These are phyloP conservation scores for Lachancea kluyveri DNA, from an alignment of 805 yeast genomes.

Conservation along the genomic window DNA sequence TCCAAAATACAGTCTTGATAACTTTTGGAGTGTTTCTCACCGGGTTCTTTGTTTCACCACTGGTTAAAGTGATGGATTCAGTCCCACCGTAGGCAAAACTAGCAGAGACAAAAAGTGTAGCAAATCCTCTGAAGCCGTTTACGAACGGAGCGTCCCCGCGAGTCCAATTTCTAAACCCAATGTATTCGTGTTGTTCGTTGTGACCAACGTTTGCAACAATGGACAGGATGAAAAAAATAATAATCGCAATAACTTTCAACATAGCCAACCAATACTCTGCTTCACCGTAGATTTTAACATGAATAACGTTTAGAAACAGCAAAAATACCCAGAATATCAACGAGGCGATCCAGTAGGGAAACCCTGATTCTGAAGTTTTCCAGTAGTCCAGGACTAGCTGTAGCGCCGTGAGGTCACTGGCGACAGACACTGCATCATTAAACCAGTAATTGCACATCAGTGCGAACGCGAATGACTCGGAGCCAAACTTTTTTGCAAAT, in stretches of 20 bases:
- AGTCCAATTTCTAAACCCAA: slow-evolving; percentile 53
- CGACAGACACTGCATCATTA: slow-evolving; percentile 58
- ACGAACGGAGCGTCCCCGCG: slow-evolving; percentile 49
- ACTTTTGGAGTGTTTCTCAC: slow-evolving; percentile 54
- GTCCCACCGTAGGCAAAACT: slow-evolving; percentile 48
- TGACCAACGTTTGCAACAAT: slow-evolving; percentile 56
- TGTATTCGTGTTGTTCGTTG: slow-evolving; percentile 44
- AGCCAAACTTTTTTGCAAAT: slow-evolving; percentile 54
- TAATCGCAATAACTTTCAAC: slow-evolving; percentile 48
- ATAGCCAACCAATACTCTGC: slow-evolving; percentile 55
- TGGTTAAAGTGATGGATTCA: slow-evolving; percentile 42
- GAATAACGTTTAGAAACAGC: slow-evolving; percentile 39
- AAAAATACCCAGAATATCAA: slow-evolving; percentile 49
- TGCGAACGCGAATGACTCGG: slow-evolving; percentile 64
- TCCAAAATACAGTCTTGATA: slow-evolving; percentile 50
- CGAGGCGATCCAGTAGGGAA: slow-evolving; percentile 46
- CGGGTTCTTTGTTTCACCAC: slow-evolving; percentile 55
- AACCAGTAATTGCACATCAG: slow-evolving; percentile 67
- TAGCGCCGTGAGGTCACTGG: slow-evolving; percentile 58
- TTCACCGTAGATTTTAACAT: slow-evolving; percentile 53
- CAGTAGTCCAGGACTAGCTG: slow-evolving; percentile 49
- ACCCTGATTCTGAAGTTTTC: slow-evolving; percentile 29
- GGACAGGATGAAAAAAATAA: slow-evolving; percentile 50
- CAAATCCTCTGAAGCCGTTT: slow-evolving; percentile 47
- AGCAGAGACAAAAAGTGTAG: slow-evolving; percentile 44